phyloP scores from a whole-genome alignment of 441 rosid species.

The Gossypium aridum region DNA sequence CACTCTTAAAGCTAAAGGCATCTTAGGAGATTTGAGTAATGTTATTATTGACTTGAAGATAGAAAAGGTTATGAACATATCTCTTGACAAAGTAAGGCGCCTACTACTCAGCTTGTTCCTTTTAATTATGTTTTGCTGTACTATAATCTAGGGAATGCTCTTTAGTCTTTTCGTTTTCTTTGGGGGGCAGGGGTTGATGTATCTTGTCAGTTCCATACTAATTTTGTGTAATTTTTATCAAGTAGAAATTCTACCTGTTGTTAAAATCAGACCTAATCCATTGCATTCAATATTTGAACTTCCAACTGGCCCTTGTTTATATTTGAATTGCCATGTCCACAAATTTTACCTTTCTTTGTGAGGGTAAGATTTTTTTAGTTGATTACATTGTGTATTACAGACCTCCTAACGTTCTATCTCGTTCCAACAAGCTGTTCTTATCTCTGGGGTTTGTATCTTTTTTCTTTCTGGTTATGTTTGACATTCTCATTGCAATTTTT shows the following conservation, averaged over 20 bases:
- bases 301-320: neutral
- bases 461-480: neutral
- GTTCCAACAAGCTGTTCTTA: neutral
- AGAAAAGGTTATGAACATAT: constrained; percentile 52
- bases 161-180: neutral
- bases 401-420: neutral
- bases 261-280: neutral
- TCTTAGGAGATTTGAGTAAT: constrained; percentile 57
- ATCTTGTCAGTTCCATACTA: neutral
- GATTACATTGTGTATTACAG: neutral
- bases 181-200: neutral
- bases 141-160: neutral
- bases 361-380: neutral
- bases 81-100: constrained; percentile 62
- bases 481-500: neutral
- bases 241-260: neutral
- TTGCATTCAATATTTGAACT: neutral
- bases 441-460: neutral
- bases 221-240: too few species aligned
- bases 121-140: neutral
- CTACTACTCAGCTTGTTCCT: neutral
- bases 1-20: constrained; percentile 52
- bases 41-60: constrained; percentile 55
- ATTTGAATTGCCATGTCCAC: neutral
- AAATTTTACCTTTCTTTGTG: neutral